Conservation (phyloP, 441 rosid genomes). For the Populus hybrid region DNA sequence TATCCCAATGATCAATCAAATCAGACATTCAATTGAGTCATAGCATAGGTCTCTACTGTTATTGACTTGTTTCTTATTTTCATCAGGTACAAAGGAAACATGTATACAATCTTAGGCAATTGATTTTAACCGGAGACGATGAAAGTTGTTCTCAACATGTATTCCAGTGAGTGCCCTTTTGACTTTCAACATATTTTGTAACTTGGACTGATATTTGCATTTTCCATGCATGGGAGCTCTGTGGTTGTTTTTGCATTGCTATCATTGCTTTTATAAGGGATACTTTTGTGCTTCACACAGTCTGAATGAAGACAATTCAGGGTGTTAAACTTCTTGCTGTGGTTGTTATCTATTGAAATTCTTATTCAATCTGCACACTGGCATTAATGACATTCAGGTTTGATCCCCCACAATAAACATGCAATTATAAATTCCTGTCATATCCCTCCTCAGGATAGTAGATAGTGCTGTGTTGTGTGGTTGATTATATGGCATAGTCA, state of each 20-base stretch:
- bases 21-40: not conserved
- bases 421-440: not conserved
- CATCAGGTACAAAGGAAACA: constrained; percentile 95
- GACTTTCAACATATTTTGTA: not conserved
- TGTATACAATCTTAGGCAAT: constrained; percentile 86
- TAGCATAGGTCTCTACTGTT: constrained; percentile 10
- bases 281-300: not conserved
- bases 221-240: not conserved
- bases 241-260: not conserved
- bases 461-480: not conserved
- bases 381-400: not conserved
- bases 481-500: not conserved
- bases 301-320: not conserved
- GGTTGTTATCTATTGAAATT: not conserved
- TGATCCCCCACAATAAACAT: not conserved
- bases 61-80: constrained; percentile 5
- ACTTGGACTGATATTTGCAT: not conserved
- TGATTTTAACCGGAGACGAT: constrained; percentile 70
- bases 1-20: not conserved
- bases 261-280: not conserved
- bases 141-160: constrained; percentile 90
- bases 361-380: not conserved
- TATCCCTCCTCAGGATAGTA: not conserved
- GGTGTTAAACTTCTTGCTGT: not conserved
- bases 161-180: constrained; percentile 55